Evolutionary conservation across 148 eudicot species (phyloP).

Genomic region (Simmondsia chinensis): DNA sequence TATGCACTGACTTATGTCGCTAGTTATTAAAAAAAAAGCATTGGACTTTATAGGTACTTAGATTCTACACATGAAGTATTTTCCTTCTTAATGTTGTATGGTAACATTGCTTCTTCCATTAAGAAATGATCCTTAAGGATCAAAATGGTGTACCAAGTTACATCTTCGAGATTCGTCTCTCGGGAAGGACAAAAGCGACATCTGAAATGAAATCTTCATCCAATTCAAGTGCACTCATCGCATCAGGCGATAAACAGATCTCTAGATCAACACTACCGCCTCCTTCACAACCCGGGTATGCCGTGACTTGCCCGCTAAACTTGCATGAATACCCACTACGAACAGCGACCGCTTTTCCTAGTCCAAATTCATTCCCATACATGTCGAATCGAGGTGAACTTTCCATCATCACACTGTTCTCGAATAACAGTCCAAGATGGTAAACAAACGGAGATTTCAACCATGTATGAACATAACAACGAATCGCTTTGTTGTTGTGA

Average conservation of each 20-base stretch:
- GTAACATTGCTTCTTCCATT: too few species aligned
- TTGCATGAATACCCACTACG: slow-evolving; percentile 49
- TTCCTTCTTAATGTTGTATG: too few species aligned
- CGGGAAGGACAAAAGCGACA: too few species aligned
- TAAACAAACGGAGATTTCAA: slow-evolving; percentile 1
- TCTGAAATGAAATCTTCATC: slow-evolving; percentile 47
- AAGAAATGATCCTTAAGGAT: too few species aligned
- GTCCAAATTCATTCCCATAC: slow-evolving; percentile 56
- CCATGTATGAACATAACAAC: background rate
- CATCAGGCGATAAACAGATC: slow-evolving; percentile 34
- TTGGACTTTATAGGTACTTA: too few species aligned
- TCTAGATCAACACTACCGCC: slow-evolving; percentile 47
- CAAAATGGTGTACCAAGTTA: too few species aligned
- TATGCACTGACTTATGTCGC: too few species aligned
- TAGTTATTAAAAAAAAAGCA: too few species aligned
- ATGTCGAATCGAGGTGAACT: slow-evolving; percentile 61
- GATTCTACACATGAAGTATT: too few species aligned
- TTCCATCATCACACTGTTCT: slow-evolving; percentile 32
- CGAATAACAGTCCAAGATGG: background rate
- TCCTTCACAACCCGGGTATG: slow-evolving; percentile 42
- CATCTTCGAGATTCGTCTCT: too few species aligned
- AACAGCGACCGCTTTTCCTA: slow-evolving; percentile 51
- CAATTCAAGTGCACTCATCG: slow-evolving; percentile 29
- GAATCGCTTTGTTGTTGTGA: slow-evolving; percentile 12
- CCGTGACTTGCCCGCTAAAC: slow-evolving; percentile 52